phyloP scores from a whole-genome alignment of 345 rosid species.

The Moricandia moricandioides region DNA sequence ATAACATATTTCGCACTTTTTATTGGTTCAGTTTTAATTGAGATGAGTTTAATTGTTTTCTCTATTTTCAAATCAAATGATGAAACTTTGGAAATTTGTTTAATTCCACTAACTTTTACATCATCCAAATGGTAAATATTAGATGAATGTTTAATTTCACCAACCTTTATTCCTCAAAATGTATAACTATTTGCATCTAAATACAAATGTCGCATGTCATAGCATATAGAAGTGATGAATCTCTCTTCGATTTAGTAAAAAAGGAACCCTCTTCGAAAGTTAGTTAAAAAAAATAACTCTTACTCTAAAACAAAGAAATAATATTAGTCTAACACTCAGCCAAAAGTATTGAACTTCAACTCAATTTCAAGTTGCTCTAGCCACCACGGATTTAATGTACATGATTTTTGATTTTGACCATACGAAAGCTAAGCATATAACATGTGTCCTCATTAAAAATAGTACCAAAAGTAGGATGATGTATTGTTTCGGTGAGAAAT shows the following conservation, averaged over 20 bases:
- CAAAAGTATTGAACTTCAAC: not conserved
- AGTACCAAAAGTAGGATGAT: slow-evolving; percentile 5
- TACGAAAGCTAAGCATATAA: not conserved
- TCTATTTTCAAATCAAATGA: not conserved
- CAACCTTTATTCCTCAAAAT: not conserved
- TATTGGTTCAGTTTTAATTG: not conserved
- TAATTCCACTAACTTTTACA: not conserved
- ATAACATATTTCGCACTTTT: not conserved
- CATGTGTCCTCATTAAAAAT: not conserved
- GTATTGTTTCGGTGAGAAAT: slow-evolving; percentile 2
- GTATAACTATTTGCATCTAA: not conserved
- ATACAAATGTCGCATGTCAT: not conserved
- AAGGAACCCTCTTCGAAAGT: no score
- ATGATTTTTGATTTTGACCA: not conserved
- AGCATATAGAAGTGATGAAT: not conserved
- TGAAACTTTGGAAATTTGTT: not conserved
- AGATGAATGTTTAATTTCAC: not conserved
- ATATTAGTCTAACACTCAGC: not conserved
- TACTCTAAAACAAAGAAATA: not conserved
- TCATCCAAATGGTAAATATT: not conserved
- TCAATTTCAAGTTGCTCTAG: slow-evolving; percentile 6
- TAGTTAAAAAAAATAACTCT: no score
- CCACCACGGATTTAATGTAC: not conserved
- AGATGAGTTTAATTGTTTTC: not conserved
- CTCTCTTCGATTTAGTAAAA: no score